A percentile compares a stretch with the other conserved stretches of the same genome.
Evolutionary conservation across 257 asterid genomes (phyloP).

Genomic region (Anisodus acutangulus): DNA sequence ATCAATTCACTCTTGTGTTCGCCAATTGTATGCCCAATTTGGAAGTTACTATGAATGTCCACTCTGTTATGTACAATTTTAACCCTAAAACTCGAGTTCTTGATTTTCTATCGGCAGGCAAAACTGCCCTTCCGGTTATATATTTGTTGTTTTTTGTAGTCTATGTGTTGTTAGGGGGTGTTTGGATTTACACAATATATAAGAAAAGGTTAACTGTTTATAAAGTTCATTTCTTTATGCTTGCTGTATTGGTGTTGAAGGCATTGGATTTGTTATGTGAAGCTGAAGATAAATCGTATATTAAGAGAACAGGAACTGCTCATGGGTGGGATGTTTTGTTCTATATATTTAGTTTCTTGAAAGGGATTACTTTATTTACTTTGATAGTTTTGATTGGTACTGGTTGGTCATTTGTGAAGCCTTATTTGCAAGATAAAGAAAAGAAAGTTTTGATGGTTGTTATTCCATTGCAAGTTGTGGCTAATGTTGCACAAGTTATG

Average conservation of each 20-base stretch:
- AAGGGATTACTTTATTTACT: slow-evolving; percentile 9
- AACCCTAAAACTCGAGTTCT: not conserved
- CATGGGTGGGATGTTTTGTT: slow-evolving; percentile 19
- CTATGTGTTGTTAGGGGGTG: not conserved
- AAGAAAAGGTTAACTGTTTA: not conserved
- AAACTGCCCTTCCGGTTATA: not conserved
- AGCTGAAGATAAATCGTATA: slow-evolving; percentile 8
- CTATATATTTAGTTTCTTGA: slow-evolving; percentile 21
- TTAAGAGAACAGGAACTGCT: not conserved
- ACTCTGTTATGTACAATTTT: not conserved
- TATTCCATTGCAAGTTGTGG: slow-evolving; percentile 30
- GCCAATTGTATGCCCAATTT: not conserved
- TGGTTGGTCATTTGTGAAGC: slow-evolving; percentile 31
- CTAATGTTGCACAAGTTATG: slow-evolving; percentile 22
- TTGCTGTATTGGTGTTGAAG: slow-evolving; percentile 4
- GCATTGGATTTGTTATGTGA: slow-evolving; percentile 2
- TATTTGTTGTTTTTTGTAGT: not conserved
- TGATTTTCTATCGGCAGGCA: not conserved
- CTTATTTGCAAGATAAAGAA: slow-evolving; percentile 29
- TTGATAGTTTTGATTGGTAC: slow-evolving; percentile 27
- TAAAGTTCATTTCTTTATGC: slow-evolving; percentile 24
- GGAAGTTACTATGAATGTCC: not conserved
- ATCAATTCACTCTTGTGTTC: slow-evolving; percentile 10
- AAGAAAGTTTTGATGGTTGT: not conserved
- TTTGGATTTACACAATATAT: not conserved